Evolutionary conservation across 352 stramenopile genomes (phyloP), one percentile per base, ranked within the genome.

Genomic region (Elongisporangium anandrum): DNA sequence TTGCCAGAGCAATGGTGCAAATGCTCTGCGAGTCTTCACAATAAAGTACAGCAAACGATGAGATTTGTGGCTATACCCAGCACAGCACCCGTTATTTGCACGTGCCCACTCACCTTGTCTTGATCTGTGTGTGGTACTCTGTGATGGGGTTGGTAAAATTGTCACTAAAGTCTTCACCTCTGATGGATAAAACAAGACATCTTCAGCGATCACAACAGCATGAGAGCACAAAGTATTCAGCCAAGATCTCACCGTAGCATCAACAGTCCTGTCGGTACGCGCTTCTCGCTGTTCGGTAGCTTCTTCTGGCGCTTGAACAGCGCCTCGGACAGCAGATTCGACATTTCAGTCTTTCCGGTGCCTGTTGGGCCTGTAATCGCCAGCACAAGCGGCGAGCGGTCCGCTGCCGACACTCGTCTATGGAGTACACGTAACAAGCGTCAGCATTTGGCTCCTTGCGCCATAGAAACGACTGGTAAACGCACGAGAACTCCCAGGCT

Each of bases 271-370:
- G 80, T 82, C 3, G 85, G 65, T 24, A 87, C 67, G 24, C 68
- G 56, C 56, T 90, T 92, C 48, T 88, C 81, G 41, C 80, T 88
- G 53, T 88, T 86, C 0, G 75, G 66, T 8, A 93, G 69, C 48
- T 85, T 88, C 41, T 79, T 82, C 55, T 81, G 90, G 39, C 78
- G 82, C 48, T 87, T 88, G 50, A 97, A 94, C 20, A 97, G 59
- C 60, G 73, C 81, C 69, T 94, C 79, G 1, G 87, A 86, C 29
- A 97, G 68, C 49, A 94, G 68, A 47, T 91, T 85, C 17, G 89
- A 91, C 60, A 87, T 94, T 60, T 97, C 89, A 16, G 88, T 97
- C 70, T 97, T 97, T n/a, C 90, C 90, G 4, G 85, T 92, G 17
- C 90, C 90, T 1, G 90, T 97, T 6, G 90, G 90, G 20, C 90